Evolutionary conservation across 352 stramenopile genomes (phyloP).

Genomic region (Globisporangium acanthophoron): DNA sequence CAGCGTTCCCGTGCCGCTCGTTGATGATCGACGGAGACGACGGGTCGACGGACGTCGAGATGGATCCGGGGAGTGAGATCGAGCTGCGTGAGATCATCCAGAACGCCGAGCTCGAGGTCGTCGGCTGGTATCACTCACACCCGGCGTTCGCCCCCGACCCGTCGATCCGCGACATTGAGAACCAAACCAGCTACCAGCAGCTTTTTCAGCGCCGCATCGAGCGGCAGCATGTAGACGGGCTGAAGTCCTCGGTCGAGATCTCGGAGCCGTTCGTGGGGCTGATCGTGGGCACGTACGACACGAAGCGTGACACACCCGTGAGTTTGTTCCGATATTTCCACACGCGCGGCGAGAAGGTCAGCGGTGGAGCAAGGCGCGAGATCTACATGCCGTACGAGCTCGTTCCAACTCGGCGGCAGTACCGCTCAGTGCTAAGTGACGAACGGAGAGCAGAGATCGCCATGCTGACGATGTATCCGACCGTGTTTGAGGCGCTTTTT

Average conservation of each 20-base stretch:
- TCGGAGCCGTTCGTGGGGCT: constrained; percentile 91
- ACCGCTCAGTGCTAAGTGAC: constrained; percentile 38
- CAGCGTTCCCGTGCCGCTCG: constrained; percentile 90
- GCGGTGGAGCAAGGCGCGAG: constrained; percentile 33
- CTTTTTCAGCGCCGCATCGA: constrained; percentile 66
- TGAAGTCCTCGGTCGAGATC: constrained; percentile 14
- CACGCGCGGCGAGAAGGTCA: constrained; percentile 65
- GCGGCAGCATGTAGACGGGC: constrained; percentile 11
- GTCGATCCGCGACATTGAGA: constrained; percentile 92
- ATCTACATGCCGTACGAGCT: constrained; percentile 73
- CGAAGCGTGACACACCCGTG: constrained; percentile 57
- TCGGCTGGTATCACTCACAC: constrained; percentile 96
- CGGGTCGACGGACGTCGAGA: constrained; percentile 92
- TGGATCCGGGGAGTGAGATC: constrained; percentile 92
- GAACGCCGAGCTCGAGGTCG: constrained; percentile 84
- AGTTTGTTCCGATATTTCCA: constrained; percentile 87
- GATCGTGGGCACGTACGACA: constrained; percentile 93
- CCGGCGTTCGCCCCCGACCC: constrained; percentile 91
- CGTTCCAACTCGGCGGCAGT: constrained; percentile 43
- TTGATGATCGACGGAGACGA: constrained; percentile 86
- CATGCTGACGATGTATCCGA: constrained; percentile 33
- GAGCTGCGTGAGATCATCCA: constrained; percentile 88
- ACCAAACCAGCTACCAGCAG: constrained; percentile 91
- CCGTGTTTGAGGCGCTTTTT: constrained; percentile 22
- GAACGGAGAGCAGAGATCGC: constrained; percentile 29